These are phyloP conservation scores for Lactifluus piperatus DNA, from an alignment of 768 basidiomycete species.

Conservation along the genomic window DNA sequence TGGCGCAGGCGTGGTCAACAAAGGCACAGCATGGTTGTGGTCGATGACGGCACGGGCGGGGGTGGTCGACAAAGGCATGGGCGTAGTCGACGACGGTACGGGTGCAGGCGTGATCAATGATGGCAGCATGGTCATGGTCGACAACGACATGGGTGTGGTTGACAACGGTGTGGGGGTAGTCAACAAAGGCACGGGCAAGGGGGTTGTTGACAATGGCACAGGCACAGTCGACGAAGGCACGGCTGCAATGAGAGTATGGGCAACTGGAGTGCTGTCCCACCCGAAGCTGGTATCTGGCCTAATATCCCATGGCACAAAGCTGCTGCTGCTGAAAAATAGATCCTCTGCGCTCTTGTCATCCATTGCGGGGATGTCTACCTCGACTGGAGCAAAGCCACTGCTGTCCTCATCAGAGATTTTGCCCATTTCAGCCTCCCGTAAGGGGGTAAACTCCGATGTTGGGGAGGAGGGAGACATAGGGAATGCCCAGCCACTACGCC, in stretches of 20 bases:
- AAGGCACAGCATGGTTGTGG: no score
- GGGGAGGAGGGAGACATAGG: slow-evolving; percentile 2
- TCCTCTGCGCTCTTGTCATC: slow-evolving; percentile 16
- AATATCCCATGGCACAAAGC: slow-evolving; percentile 16
- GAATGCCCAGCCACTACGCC: neutral
- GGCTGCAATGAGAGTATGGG: slow-evolving; percentile 32
- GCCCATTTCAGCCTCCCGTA: slow-evolving; percentile 13
- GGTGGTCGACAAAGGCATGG: no score
- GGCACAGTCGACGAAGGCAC: no score
- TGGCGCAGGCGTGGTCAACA: no score
- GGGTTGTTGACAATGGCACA: no score
- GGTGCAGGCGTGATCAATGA: no score
- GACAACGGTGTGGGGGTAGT: no score
- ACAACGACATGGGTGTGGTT: no score
- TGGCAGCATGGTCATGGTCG: no score
- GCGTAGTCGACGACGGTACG: no score
- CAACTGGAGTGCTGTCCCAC: slow-evolving; percentile 13
- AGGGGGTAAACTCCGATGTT: neutral
- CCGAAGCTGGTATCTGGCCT: slow-evolving; percentile 19
- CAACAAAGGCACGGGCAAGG: no score
- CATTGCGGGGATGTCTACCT: slow-evolving; percentile 12
- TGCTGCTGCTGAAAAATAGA: slow-evolving; percentile 21
- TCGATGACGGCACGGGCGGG: no score
- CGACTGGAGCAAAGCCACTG: slow-evolving; percentile 16
- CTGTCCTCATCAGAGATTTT: slow-evolving; percentile 19